Evolutionary conservation across 192 early-diverging fungal species (phyloP).

Genomic region (Fimicolochytrium jonesii): DNA sequence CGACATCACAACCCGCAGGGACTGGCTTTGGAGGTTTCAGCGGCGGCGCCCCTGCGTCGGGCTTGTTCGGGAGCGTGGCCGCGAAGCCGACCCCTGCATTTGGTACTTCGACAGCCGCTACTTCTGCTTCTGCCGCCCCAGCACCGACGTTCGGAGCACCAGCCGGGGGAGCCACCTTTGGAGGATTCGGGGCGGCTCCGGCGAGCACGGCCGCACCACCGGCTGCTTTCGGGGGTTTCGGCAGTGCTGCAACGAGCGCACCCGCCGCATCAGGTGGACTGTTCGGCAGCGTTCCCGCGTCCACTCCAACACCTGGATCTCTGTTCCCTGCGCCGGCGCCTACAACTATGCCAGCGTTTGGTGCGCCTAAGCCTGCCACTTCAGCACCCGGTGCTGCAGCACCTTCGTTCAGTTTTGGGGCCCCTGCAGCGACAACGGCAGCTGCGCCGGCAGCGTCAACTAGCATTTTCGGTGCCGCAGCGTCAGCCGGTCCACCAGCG

Average conservation of each 20-base stretch:
- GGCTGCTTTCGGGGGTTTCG: background rate
- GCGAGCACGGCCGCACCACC: conserved; percentile 8
- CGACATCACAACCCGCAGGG: background rate
- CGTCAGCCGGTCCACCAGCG: too few relatives aligned
- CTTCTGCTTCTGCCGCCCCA: background rate
- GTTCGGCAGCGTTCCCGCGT: background rate
- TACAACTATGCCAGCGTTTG: background rate
- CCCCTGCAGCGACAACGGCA: background rate
- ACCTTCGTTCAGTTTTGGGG: background rate
- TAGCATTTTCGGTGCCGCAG: background rate
- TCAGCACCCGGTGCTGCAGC: background rate
- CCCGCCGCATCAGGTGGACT: background rate
- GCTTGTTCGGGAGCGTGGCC: too few relatives aligned
- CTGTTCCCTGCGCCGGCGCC: too few relatives aligned
- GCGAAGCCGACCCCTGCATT: conserved; percentile 11
- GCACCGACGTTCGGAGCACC: background rate
- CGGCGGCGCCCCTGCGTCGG: too few relatives aligned
- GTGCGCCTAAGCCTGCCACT: background rate
- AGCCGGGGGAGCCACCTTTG: background rate
- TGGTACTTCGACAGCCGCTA: background rate
- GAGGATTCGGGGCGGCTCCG: background rate
- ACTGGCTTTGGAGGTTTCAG: background rate
- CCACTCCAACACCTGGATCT: too few relatives aligned
- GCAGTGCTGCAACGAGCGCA: background rate
- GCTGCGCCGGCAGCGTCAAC: conserved; percentile 2